Evolutionary conservation across 2,329 filamentous ascomycete species (phyloP).

Genomic region (Xylaria sp.): DNA sequence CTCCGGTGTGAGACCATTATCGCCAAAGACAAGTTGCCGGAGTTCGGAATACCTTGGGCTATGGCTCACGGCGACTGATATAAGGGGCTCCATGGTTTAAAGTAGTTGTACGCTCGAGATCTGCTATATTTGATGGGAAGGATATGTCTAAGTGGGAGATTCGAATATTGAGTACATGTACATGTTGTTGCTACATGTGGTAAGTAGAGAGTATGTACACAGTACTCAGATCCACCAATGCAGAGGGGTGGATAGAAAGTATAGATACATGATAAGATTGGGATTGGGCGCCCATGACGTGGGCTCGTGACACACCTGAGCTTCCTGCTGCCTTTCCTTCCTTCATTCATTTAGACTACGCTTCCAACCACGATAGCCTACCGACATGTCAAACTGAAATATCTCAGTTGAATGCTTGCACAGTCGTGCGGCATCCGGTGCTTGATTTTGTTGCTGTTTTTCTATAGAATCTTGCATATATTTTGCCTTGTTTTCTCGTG

Average conservation of each 20-base stretch:
- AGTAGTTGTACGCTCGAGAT: not conserved
- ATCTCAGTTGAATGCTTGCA: not conserved
- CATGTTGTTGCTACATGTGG: no score
- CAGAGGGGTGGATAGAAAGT: no score
- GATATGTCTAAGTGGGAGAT: not conserved
- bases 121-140: not conserved
- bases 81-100: not conserved
- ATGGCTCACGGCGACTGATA: conserved; percentile 2
- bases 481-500: not conserved
- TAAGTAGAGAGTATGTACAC: no score
- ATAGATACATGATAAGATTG: no score
- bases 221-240: no score
- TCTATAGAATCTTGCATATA: not conserved
- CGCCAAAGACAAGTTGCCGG: conserved; percentile 33
- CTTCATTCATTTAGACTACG: not conserved
- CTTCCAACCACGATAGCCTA: not conserved
- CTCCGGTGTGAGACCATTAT: conserved; percentile 25
- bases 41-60: conserved; percentile 15
- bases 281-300: no score
- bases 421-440: conserved; percentile 14
- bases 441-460: not conserved
- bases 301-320: not conserved
- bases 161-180: no score
- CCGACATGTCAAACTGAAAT: conserved; percentile 27
- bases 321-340: not conserved